These are phyloP conservation scores for Chenopodium formosanum DNA, from an alignment of 148 eudicot species.

Conservation along the genomic window DNA sequence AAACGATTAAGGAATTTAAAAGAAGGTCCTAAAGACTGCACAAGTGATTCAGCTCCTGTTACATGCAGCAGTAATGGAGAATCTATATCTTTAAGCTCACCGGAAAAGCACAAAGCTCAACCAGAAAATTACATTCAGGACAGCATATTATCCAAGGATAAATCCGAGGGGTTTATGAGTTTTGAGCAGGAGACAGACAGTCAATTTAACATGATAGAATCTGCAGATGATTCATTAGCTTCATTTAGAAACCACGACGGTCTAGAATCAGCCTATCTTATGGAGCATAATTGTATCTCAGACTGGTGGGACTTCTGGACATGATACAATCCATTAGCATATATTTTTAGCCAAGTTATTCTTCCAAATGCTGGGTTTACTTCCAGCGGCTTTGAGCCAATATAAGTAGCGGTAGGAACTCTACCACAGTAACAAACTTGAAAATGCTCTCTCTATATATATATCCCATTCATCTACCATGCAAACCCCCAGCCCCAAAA, in stretches of 20 bases:
- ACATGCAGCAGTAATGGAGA: constrained; percentile 18
- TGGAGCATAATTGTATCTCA: constrained; percentile 21
- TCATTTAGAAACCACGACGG: constrained; percentile 27
- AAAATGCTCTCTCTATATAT: neutral
- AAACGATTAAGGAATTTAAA: constrained; percentile 37
- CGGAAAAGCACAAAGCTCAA: constrained; percentile 5
- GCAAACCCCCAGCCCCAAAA: neutral
- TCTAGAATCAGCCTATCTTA: constrained; percentile 27
- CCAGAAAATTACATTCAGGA: constrained; percentile 14
- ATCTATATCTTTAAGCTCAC: constrained; percentile 3
- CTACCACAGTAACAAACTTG: neutral
- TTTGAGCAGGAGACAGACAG: constrained; percentile 7
- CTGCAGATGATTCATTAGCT: constrained; percentile 22
- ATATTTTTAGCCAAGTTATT: neutral
- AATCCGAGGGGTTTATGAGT: neutral
- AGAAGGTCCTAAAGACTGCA: constrained; percentile 20
- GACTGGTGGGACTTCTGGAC: constrained; percentile 39
- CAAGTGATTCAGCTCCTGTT: constrained; percentile 13
- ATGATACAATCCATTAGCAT: neutral
- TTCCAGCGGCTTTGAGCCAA: neutral
- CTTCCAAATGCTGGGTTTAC: neutral
- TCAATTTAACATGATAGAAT: constrained; percentile 20
- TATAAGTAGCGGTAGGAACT: neutral
- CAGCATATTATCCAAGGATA: neutral
- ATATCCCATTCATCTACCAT: neutral